A percentile compares a stretch with the other conserved stretches of the same genome.
Evolutionary conservation across 176 grass and related monocot species (phyloP).

Genomic region (Zoysia japonica): DNA sequence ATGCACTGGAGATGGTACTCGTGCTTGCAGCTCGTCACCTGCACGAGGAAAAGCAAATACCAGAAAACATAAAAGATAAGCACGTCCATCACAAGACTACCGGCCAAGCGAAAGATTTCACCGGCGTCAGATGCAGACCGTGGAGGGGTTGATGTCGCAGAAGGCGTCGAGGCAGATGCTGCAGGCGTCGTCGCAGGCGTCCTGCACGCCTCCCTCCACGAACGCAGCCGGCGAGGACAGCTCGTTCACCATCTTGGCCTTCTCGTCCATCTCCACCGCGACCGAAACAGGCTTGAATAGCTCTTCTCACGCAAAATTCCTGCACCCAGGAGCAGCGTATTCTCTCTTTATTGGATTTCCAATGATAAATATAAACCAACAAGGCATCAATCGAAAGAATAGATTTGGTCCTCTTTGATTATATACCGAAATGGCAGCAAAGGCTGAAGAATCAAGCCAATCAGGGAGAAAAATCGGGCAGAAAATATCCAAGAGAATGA

Average conservation of each 20-base stretch:
- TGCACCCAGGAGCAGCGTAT: neutral
- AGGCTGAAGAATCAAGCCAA: neutral
- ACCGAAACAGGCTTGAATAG: neutral
- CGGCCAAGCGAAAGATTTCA: constrained; percentile 5
- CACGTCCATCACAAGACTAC: neutral
- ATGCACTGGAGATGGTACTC: constrained; percentile 96
- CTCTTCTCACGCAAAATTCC: constrained; percentile 5
- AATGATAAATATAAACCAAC: neutral
- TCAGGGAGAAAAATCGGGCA: neutral
- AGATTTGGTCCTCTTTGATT: neutral
- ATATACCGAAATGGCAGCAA: neutral
- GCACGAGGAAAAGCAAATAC: constrained; percentile 2
- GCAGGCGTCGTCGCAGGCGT: constrained; percentile 91
- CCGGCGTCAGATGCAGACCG: constrained; percentile 41
- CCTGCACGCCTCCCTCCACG: constrained; percentile 92
- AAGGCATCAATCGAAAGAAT: neutral
- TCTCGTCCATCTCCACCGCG: constrained; percentile 60
- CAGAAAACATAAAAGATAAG: constrained; percentile 7
- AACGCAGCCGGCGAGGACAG: constrained; percentile 82
- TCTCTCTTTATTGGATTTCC: too few species aligned
- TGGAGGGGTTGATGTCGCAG: constrained; percentile 88
- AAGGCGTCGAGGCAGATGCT: constrained; percentile 97
- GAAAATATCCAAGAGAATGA: neutral
- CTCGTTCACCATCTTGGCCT: constrained; percentile 73
- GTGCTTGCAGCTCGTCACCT: constrained; percentile 92